Conservation (phyloP, 768 basidiomycete species). For the Macrolepiota dolichaula region DNA sequence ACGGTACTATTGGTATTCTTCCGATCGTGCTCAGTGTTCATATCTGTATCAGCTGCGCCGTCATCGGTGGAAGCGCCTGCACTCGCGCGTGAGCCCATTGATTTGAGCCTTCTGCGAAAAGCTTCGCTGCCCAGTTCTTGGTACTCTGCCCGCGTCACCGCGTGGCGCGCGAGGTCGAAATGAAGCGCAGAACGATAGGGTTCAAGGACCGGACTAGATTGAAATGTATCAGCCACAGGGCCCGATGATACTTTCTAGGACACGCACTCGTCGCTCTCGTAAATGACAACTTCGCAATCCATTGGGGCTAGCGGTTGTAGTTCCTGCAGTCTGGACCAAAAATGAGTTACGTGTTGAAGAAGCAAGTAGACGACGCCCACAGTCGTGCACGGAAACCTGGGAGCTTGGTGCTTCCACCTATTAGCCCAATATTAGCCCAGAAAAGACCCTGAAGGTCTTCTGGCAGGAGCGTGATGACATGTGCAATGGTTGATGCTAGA, state of each 20-base stretch:
- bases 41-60: neutral
- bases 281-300: constrained; percentile 72
- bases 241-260: neutral
- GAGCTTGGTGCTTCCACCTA: constrained; percentile 81
- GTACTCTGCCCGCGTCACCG: constrained; percentile 81
- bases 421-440: constrained; percentile 90
- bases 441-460: constrained; percentile 88
- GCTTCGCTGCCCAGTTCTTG: constrained; percentile 77
- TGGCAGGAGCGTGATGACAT: constrained; percentile 74
- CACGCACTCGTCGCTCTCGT: constrained; percentile 71
- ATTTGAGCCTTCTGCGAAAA: constrained; percentile 65
- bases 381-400: constrained; percentile 71
- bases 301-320: constrained; percentile 79
- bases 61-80: neutral
- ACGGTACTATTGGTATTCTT: neutral
- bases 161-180: constrained; percentile 45
- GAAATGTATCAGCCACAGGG: neutral
- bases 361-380: constrained; percentile 42
- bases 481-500: constrained; percentile 69
- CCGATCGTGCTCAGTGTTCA: neutral
- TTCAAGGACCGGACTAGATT: constrained; percentile 5
- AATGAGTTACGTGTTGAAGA: constrained; percentile 2
- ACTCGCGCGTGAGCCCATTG: neutral
- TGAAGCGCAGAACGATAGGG: constrained; percentile 31
- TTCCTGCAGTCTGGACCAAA: constrained; percentile 60